Evolutionary conservation across 768 basidiomycete genomes (phyloP), one percentile per base, ranked within the genome.

Genomic region (Suillus decipiens): DNA sequence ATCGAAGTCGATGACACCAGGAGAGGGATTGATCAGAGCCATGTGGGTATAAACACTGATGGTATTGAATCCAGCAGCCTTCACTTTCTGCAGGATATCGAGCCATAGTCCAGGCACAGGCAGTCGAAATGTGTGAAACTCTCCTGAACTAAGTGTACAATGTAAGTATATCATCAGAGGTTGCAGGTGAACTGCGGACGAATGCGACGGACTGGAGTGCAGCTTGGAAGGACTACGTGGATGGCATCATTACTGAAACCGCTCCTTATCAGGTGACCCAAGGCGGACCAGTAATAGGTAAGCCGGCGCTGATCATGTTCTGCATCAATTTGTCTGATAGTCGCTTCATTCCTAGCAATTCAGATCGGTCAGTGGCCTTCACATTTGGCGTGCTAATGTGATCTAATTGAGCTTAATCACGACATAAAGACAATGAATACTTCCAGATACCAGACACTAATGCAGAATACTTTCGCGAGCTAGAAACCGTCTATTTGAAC

Each of bases 251-350:
- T 63, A 68, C 81, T 4, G 81, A 82, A 45, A 86, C 89, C 0
- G 79, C 73, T 0, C 83, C 85, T 0, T 84, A 90, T 66, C 91
- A 93, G 69, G 86, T 94, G 54, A 86, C 80, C 11, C 73, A 80
- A 14, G 91, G 89, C 22, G 92, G 92, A 14, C 89, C 92, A 24
- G 85, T 93, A 22, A 88, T 92, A 54, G 87, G 89, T 86, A 64
- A 45, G 84, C 72, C 19, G 19, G 36, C 6, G 37, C 42, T 50
- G 41, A 50, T 50, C 39, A 9, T 61, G 17, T 37, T 55, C 36
- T 51, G 10, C 9, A 14, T 54, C 6, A 24, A 57, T 17, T 5
- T 47, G 31, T 50, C 60, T 69, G 4, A 70, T 17, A 8, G 28
- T 48, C 7, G 11, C 24, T 31, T 45, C 10, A 33, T 51, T 47